These are phyloP conservation scores for Urochloa ruziziensis DNA, from an alignment of 176 grass and related monocot species.

Conservation along the genomic window DNA sequence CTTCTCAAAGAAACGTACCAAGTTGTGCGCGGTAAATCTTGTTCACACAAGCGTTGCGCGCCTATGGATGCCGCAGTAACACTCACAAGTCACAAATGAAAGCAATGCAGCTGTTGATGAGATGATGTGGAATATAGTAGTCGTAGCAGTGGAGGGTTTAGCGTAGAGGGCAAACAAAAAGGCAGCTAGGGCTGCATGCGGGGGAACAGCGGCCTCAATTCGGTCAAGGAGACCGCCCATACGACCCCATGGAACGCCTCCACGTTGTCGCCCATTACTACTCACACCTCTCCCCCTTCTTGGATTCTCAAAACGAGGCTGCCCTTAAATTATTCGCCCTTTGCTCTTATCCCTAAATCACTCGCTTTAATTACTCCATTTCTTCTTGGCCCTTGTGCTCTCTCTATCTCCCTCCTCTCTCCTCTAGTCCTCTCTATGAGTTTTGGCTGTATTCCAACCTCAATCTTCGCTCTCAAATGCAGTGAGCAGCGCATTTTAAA, in stretches of 20 bases:
- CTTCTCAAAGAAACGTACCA: neutral
- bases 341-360: slow-evolving; percentile 48
- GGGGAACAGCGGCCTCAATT: slow-evolving; percentile 43
- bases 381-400: slow-evolving; percentile 53
- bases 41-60: too few relatives aligned
- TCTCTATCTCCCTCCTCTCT: slow-evolving; percentile 12
- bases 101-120: too few relatives aligned
- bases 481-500: slow-evolving; percentile 3
- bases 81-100: too few relatives aligned
- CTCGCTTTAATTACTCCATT: slow-evolving; percentile 49
- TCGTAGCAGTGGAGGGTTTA: neutral
- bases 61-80: too few relatives aligned
- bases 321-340: slow-evolving; percentile 39
- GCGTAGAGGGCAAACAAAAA: slow-evolving; percentile 58
- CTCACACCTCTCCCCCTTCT: slow-evolving; percentile 3
- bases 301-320: slow-evolving; percentile 36
- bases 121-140: slow-evolving; percentile 2
- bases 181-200: slow-evolving; percentile 41
- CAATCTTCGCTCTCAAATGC: slow-evolving; percentile 31
- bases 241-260: slow-evolving; percentile 45
- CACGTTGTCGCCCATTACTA: slow-evolving; percentile 61
- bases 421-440: neutral
- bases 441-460: slow-evolving; percentile 41
- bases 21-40: too few relatives aligned
- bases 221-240: slow-evolving; percentile 69